Evolutionary conservation across 2,329 filamentous ascomycete genomes (phyloP).

Genomic region (Hawksworthiomyces lignivorus): DNA sequence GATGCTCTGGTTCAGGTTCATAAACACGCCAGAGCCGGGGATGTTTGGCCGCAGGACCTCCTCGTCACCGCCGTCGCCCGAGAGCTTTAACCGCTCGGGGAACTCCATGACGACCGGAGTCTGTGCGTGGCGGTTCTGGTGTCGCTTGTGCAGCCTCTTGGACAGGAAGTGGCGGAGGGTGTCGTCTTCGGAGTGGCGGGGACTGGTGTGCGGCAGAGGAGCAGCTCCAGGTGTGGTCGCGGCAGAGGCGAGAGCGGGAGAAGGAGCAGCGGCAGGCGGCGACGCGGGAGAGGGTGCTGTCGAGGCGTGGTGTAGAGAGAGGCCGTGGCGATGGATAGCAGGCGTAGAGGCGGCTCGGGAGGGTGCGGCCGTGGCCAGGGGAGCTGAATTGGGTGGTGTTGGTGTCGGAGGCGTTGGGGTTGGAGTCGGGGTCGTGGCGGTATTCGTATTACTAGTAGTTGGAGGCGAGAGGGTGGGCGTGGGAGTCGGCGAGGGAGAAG

Average conservation of each 20-base stretch:
- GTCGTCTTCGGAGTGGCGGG: constrained; percentile 23
- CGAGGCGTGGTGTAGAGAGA: too few relatives aligned
- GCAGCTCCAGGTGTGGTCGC: neutral
- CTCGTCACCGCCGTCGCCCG: constrained; percentile 39
- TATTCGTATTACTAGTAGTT: constrained; percentile 2
- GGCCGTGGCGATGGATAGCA: too few relatives aligned
- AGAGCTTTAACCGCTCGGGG: constrained; percentile 44
- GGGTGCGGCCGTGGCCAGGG: neutral
- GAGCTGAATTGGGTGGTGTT: too few relatives aligned
- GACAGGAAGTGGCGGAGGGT: constrained; percentile 29
- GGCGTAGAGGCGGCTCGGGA: neutral
- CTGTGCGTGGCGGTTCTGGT: constrained; percentile 28
- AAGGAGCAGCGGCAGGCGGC: constrained; percentile 2
- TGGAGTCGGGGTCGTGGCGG: neutral
- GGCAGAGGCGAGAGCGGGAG: neutral
- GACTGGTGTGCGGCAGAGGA: neutral
- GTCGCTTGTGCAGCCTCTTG: constrained; percentile 37
- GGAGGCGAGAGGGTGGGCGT: neutral
- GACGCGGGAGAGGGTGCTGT: neutral
- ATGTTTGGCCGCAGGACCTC: constrained; percentile 38
- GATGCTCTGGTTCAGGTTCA: constrained; percentile 88
- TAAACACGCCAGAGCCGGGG: constrained; percentile 42
- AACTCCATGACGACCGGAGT: constrained; percentile 34
- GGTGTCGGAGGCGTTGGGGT: neutral
- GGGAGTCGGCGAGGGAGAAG: neutral